Percentiles rank a stretch among this genome's conserved stretches.
These are phyloP conservation scores for Xylaria sp. DNA, from an alignment of 2,329 filamentous ascomycete genomes.

Conservation along the genomic window DNA sequence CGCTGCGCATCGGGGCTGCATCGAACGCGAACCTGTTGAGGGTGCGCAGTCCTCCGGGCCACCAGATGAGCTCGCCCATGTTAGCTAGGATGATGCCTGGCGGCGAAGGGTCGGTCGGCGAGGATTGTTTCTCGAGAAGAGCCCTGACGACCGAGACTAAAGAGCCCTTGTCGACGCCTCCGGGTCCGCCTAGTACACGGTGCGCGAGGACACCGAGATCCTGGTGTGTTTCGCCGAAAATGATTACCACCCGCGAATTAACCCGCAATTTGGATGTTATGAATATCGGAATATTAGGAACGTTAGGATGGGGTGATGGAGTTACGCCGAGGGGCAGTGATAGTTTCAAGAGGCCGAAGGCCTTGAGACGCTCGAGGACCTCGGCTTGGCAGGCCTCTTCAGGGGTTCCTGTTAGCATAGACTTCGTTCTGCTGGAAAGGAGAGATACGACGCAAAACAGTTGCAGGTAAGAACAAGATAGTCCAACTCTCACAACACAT, in stretches of 20 bases:
- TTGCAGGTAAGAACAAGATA: background rate
- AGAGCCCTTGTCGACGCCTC: slow-evolving; percentile 77
- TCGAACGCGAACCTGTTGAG: slow-evolving; percentile 69
- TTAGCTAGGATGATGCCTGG: slow-evolving; percentile 81
- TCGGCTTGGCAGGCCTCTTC: slow-evolving; percentile 71
- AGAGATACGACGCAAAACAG: background rate
- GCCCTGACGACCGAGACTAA: slow-evolving; percentile 70
- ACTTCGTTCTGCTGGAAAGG: too few relatives aligned
- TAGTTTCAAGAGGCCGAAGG: slow-evolving; percentile 15
- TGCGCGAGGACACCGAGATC: slow-evolving; percentile 81
- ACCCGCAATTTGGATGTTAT: slow-evolving; percentile 62
- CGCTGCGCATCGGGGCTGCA: slow-evolving; percentile 69
- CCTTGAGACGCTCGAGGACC: slow-evolving; percentile 68
- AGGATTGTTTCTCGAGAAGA: slow-evolving; percentile 54
- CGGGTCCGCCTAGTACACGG: slow-evolving; percentile 69
- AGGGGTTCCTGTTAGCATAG: slow-evolving; percentile 21
- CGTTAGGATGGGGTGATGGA: slow-evolving; percentile 62
- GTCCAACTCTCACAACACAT: background rate
- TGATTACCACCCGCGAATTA: slow-evolving; percentile 73
- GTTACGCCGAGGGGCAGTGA: slow-evolving; percentile 49
- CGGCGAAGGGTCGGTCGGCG: slow-evolving; percentile 49
- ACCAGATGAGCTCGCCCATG: slow-evolving; percentile 81
- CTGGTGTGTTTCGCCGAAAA: slow-evolving; percentile 78
- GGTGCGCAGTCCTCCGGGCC: slow-evolving; percentile 68
- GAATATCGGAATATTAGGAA: slow-evolving; percentile 78